Conservation (phyloP, 371 early-diverging fungal genomes). For the Mortierella sp. region DNA sequence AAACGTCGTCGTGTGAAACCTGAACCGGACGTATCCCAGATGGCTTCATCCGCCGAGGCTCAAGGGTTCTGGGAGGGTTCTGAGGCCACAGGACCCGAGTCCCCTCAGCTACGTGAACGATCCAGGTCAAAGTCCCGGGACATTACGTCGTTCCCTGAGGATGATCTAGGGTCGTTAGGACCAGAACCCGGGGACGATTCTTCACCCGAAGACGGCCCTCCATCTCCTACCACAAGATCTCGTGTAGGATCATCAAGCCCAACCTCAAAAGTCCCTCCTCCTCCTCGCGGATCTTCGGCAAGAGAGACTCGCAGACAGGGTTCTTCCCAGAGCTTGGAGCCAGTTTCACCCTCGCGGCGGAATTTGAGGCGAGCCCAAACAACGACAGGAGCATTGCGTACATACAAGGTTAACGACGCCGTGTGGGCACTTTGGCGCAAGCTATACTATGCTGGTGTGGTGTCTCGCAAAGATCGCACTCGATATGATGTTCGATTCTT, state of each 20-base stretch:
- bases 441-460: constrained; percentile 27
- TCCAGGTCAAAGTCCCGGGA: constrained; percentile 36
- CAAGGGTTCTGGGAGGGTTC: constrained; percentile 15
- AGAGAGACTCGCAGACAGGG: constrained; percentile 17
- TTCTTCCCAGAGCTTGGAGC: constrained; percentile 1
- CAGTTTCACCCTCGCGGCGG: constrained; percentile 13
- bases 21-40: constrained; percentile 2
- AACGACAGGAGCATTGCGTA: constrained; percentile 13
- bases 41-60: constrained; percentile 11
- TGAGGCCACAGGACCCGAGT: neutral
- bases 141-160: constrained; percentile 23
- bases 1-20: constrained; percentile 12
- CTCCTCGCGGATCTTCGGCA: constrained; percentile 13
- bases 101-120: neutral
- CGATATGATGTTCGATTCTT: constrained; percentile 25
- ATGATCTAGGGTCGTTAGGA: neutral
- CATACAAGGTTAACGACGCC: constrained; percentile 20
- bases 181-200: neutral
- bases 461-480: constrained; percentile 5
- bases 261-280: constrained; percentile 1
- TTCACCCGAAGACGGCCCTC: neutral
- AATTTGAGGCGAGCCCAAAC: constrained; percentile 19
- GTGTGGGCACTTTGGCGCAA: constrained; percentile 43
- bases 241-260: neutral
- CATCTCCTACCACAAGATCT: neutral